Evolutionary conservation across 1,284 basidiomycete genomes (phyloP), one percentile per base, ranked within the genome.

Genomic region (Tremellales sp.): DNA sequence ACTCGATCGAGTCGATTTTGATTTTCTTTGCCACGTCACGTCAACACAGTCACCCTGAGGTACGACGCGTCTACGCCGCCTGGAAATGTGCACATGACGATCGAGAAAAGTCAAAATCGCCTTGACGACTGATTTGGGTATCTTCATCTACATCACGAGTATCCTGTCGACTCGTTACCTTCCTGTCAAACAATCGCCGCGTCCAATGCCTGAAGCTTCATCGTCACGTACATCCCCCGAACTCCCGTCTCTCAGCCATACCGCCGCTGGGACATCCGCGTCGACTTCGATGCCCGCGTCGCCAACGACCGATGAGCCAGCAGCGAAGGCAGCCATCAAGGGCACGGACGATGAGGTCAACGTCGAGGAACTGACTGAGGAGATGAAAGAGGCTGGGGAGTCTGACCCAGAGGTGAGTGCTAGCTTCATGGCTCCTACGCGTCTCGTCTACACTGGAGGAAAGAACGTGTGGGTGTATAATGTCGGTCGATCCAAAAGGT

Each of bases 391-490:
- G 19, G 57, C 49, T 21, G 55, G 24, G 8, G 45, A 52, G 31
- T 23, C 24, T 22, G 87, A 61, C 47, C 57, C 57, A 24, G 42
- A 54, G 48, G 60, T 62, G 43, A 59, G 60, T 57, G 11, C 21
- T 19, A 27, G 6, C 5, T 36, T 36, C n/a, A n/a, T n/a, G n/a
- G n/a, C n/a, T n/a, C n/a, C n/a, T n/a, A n/a, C n/a, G n/a, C n/a
- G n/a, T n/a, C n/a, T n/a, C n/a, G n/a, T n/a, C n/a, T n/a, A n/a
- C n/a, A n/a, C n/a, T n/a, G n/a, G n/a, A n/a, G n/a, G n/a, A n/a
- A n/a, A n/a, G n/a, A n/a, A n/a, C n/a, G n/a, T n/a, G n/a, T n/a
- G n/a, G n/a, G n/a, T n/a, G n/a, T n/a, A n/a, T n/a, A n/a, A n/a
- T n/a, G n/a, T n/a, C n/a, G n/a, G n/a, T n/a, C n/a, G n/a, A n/a